Base-by-base conservation (phyloP, 1,139 yeast genomes). In the Suhomyces choctaworum region DNA sequence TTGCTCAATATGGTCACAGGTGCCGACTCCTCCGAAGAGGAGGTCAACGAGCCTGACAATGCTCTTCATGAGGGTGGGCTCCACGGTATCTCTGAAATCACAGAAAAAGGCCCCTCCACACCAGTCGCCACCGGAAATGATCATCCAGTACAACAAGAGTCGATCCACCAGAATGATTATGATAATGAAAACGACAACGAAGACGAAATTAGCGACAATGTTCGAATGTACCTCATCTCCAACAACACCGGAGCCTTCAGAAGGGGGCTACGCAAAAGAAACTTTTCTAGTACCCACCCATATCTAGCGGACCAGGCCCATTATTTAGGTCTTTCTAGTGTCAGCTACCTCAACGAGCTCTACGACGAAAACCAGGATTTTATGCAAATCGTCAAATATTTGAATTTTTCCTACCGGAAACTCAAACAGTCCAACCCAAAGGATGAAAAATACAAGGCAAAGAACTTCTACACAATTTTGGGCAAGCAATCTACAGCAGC, bases 221-320 rank as follows among this genome's bases (percentile, higher is more conserved):
- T 48, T 16, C 34, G 36, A 21, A 43, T 47, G 8, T 48, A 47
- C 34, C 32, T 48, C 22, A 49, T 47, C 22, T 42, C 50, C 12
- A 46, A 44, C 36, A 40, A 37, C 26, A 49, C 44, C 27, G 22
- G 39, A 7, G 16, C 42, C 5, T 40, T 52, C 2, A 41, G 65
- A 31, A 45, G 76, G 36, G 68, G 71, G 5, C 51, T 71, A 14
- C 52, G 77, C 5, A 67, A 68, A 45, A 50, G 77, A 17, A 70
- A 66, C 31, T 71, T 71, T 44, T 64, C 76, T 2, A 65, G 72
- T 47, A 61, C 73, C 2, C 74, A 70, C 47, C 77, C 77, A 0
- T 71, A 71, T 42, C 45, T 71, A 15, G 70, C 74, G 3, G 77
- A 71, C 42, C 73, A 69, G 41, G 74, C 73, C 3, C 71, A 67